Percentiles rank a stretch among this genome's conserved stretches.
Evolutionary conservation across 2,329 filamentous ascomycete species (phyloP).

Genomic region (Pseudogymnoascus verrucosus): DNA sequence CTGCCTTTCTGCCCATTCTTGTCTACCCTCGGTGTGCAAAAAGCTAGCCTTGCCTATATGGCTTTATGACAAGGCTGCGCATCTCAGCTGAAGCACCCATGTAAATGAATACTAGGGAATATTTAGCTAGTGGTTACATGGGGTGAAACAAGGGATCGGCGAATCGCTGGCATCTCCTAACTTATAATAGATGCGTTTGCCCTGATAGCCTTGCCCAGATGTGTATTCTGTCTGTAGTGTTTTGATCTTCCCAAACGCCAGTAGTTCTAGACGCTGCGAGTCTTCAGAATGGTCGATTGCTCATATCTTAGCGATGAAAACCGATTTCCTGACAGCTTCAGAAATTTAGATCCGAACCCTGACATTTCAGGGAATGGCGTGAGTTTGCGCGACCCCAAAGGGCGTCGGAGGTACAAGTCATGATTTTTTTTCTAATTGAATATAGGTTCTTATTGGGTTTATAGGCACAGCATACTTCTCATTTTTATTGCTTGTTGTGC

Average conservation of each 20-base stretch:
- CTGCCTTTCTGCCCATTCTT: background rate
- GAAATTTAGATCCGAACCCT: background rate
- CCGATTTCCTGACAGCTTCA: no score
- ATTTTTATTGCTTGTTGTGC: background rate
- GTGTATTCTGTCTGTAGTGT: no score
- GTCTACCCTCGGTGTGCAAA: background rate
- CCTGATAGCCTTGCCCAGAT: no score
- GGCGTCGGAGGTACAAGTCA: background rate
- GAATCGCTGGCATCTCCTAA: no score
- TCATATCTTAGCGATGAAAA: no score
- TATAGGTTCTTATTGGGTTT: background rate
- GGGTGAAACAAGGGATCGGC: no score
- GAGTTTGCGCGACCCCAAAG: background rate
- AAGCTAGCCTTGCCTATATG: background rate
- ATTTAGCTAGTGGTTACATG: no score
- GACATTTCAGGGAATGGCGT: background rate
- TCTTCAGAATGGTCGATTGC: no score
- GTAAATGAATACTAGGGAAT: no score
- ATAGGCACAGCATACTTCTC: background rate
- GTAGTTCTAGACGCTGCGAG: no score
- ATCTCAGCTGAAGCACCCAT: background rate
- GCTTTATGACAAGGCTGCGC: background rate
- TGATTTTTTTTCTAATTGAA: background rate
- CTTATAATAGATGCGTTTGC: no score
- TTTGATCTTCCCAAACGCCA: no score